phyloP scores from a whole-genome alignment of 192 early-diverging fungal genomes.

The Ramicandelaber brevisporus region DNA sequence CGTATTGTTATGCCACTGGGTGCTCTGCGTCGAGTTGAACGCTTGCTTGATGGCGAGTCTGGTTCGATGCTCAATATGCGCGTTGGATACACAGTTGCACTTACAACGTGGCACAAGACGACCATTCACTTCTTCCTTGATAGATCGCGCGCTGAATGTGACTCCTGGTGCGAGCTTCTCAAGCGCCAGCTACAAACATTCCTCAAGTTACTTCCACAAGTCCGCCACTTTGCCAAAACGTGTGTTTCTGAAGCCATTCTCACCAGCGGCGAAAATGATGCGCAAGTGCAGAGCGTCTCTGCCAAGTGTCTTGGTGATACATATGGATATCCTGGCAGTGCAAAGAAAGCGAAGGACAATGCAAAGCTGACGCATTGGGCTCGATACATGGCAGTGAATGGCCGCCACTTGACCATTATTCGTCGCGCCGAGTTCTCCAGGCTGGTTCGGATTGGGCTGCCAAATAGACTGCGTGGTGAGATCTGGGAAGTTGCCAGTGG shows the following conservation, averaged over 20 bases:
- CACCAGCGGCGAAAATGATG: no score
- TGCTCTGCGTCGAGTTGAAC: conserved; percentile 77
- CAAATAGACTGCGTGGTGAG: conserved; percentile 69
- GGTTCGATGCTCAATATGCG: conserved; percentile 13
- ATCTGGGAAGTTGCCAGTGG: conserved; percentile 85
- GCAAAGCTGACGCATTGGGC: conserved; percentile 12
- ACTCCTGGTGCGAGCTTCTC: conserved; percentile 59
- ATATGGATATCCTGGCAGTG: conserved; percentile 17
- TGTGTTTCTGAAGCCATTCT: conserved; percentile 69
- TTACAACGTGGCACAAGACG: conserved; percentile 82
- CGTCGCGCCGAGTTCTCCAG: conserved; percentile 61
- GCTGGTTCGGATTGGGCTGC: conserved; percentile 71
- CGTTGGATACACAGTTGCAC: conserved; percentile 34
- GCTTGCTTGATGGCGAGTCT: conserved; percentile 67
- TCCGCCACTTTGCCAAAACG: conserved; percentile 51
- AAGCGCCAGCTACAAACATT: conserved; percentile 42
- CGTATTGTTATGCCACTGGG: conserved; percentile 64
- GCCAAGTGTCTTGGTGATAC: conserved; percentile 14
- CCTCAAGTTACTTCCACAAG: conserved; percentile 43
- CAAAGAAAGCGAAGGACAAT: conserved; percentile 10
- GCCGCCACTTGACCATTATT: conserved; percentile 67
- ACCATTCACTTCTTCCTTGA: conserved; percentile 61
- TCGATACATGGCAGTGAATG: conserved; percentile 30
- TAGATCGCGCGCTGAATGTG: conserved; percentile 29
- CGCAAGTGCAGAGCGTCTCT: no score